Evolutionary conservation across 2,329 filamentous ascomycete genomes (phyloP).

Genomic region (Fusarium sp.): DNA sequence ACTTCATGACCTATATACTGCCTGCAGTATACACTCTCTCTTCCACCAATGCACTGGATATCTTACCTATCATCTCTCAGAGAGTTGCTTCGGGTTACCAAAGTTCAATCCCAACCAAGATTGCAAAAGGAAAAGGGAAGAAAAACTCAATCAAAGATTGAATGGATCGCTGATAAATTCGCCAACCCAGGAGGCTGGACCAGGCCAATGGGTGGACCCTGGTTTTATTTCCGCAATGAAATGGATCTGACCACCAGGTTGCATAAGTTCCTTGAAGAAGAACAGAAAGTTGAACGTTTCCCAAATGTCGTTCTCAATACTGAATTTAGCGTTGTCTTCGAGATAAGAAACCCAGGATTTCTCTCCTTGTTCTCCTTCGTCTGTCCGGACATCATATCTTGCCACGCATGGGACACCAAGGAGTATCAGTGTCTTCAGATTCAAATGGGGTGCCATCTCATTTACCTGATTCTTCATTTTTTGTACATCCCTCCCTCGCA

Average conservation of each 20-base stretch:
- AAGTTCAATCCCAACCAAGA: neutral
- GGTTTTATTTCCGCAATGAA: neutral
- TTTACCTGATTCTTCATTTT: no score
- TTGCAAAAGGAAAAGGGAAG: no score
- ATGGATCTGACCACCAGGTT: constrained; percentile 5
- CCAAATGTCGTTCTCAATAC: no score
- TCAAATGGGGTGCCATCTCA: neutral
- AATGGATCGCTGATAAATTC: no score
- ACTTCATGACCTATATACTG: rapidly evolving
- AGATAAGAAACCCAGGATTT: neutral
- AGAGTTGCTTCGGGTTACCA: neutral
- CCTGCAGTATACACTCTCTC: neutral
- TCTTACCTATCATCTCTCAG: neutral
- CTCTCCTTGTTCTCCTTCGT: neutral
- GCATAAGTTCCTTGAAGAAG: neutral
- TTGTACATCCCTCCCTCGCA: no score
- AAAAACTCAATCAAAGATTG: no score
- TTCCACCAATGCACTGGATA: neutral
- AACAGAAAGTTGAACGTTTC: neutral
- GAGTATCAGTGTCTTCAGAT: neutral
- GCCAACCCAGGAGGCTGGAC: neutral
- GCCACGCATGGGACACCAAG: neutral
- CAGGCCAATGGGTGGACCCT: neutral
- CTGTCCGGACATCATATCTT: rapidly evolving
- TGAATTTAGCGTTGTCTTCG: neutral